phyloP scores from a whole-genome alignment of 768 basidiomycete genomes.

The Phanerodontia chrysosporium region DNA sequence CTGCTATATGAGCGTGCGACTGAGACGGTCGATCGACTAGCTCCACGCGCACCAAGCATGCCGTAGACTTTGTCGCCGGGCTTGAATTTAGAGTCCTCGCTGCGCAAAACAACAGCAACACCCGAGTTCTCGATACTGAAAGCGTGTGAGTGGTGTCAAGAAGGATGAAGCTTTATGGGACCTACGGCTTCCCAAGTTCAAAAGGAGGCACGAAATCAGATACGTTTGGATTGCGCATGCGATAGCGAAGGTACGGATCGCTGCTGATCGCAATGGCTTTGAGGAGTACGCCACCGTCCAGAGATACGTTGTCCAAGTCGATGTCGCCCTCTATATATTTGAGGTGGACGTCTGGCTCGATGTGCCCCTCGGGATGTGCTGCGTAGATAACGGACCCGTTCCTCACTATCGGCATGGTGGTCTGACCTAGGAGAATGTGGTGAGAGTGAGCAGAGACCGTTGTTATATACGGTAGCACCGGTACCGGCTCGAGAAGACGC shows the following conservation, averaged over 20 bases:
- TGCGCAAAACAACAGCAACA: conserved; percentile 9
- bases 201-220: conserved; percentile 5
- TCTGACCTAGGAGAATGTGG: neutral
- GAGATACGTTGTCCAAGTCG: conserved; percentile 17
- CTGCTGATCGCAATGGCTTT: conserved; percentile 16
- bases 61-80: conserved; percentile 8
- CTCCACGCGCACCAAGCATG: neutral
- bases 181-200: conserved; percentile 1
- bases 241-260: conserved; percentile 18
- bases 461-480: too few relatives aligned
- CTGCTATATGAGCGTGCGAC: neutral
- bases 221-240: conserved; percentile 10
- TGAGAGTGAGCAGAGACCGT: too few relatives aligned
- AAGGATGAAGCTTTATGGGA: neutral
- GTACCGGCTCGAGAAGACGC: too few relatives aligned
- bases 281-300: conserved; percentile 18
- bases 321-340: conserved; percentile 7
- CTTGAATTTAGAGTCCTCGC: conserved; percentile 9
- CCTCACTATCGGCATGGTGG: conserved; percentile 3
- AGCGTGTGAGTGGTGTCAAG: neutral
- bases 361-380: conserved; percentile 2
- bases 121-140: conserved; percentile 11
- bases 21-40: neutral
- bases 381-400: conserved; percentile 3
- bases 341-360: conserved; percentile 2